Base-by-base conservation (phyloP, 2,329 filamentous ascomycete species). In the Arthrobotrys sinensis region DNA sequence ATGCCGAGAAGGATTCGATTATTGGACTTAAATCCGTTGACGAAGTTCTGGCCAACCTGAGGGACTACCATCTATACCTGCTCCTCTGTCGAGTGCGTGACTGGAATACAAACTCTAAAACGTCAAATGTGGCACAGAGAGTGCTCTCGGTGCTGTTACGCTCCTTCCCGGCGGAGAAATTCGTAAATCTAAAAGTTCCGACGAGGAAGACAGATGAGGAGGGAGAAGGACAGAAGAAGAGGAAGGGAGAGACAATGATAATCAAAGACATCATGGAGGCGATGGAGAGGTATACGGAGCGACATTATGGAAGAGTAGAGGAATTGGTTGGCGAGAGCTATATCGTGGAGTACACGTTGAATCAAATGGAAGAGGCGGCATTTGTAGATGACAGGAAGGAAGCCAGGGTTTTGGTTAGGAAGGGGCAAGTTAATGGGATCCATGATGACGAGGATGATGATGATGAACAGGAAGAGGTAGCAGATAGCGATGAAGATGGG, bases 51-150 rank as follows among this genome's bases (percentile, higher is more conserved):
- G 89, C 88, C n/a, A 89, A 86, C 11, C 87, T 99, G 4, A 91
- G 91, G 3, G 91, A 96, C 81, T 92, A 95, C 81, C 95, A 98
- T 83, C 88, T 99, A 12, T 96, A 93, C 85, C 87, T 90, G 5
- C 88, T 99, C 12, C 88, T 99, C 0, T 87, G 95, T 43, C 88
- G 96, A 75, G 85, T 97, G 52, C 89, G 96, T 53, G 96, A 99
- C 85, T 99, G 96, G 96, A 99, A 99, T 83, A 97, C 96, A 3
- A 98, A 98, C 82, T 94, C 93, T 0, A 89, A 93, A 79, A 97
- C 93, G 2, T 91, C 94, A 0, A 89, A 91, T 4, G 90, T 98
- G 0, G 92, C 96, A 0, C 96, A 99, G 85, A 90, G 91, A 38
- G 91, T 99, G 12, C 86, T 99, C 6, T 92, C 90, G 86, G 90